Evolutionary conservation across 169 alveolate genomes (phyloP), one percentile per base, ranked within the genome.

Genomic region (Eimeria brunetti): DNA sequence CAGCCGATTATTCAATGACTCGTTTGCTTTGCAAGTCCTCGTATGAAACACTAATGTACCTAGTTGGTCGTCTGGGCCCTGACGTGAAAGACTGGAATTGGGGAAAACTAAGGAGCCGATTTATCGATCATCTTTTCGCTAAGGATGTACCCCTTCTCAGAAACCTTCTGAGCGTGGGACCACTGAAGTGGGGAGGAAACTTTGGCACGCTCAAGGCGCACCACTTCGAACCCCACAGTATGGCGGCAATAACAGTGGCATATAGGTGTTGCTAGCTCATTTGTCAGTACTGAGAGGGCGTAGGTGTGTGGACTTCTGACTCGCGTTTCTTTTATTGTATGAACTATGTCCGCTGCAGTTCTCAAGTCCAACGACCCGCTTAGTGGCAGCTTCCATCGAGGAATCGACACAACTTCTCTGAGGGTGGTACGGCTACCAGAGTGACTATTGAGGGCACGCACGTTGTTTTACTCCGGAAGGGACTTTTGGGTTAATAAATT

Each of bases 151-250:
- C 91, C n/a, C 36, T 78, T 18, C 95, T 91, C 4, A 67, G 91
- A 44, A 88, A 91, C 78, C 69, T 84, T 7, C 67, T 84, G 20
- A 22, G 90, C 60, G 76, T 91, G 41, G 95, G 95, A 44, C 95
- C 95, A 7, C 58, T 76, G 56, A 56, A 84, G 58, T 91, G 95
- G 95, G 95, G 95, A 27, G 95, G 95, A 9, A 91, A 78, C 81
- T 78, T 38, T 75, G 95, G 91, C 90, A 91, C 95, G 24, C 51
- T 91, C 27, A 75, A 75, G 44, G 95, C 95, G 24, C 95, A 91
- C 90, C 89, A 62, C 95, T 75, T 36, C 75, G 95, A 89, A 75
- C 95, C 95, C 27, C 95, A 89, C 78, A 80, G 95, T 89, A 56
- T 51, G 95, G 64, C 27, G n/a, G 11, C 49, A 53, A 24, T 5